Evolutionary conservation across 2,329 filamentous ascomycete species (phyloP), one percentile per base, ranked within the genome.

Genomic region (Aspergillus fijiensis): DNA sequence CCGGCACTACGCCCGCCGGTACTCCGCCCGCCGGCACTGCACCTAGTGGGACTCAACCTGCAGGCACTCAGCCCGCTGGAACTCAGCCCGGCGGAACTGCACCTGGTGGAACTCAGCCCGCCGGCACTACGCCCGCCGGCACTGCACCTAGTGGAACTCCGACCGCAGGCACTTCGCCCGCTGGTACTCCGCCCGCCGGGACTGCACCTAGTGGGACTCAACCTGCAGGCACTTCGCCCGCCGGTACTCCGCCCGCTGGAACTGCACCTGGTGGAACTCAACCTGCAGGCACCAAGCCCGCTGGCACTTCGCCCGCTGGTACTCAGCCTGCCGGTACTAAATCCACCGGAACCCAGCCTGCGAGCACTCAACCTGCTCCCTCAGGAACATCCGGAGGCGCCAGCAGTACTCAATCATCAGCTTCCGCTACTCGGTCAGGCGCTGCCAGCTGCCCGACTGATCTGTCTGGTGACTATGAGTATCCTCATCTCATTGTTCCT

Each of bases 401-500:
- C 21, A 39, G 50, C 33, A 58, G 64, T 10, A 31, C 56, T n/a
- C 61, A 65, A 47, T 51, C 67, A 50, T 59, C 66, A 42, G 56
- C 45, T 21, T 57, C 60, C 52, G 42, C 55, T 47, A 60, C 59
- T 12, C 61, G 58, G 27, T 60, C 62, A 9, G 52, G 66, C 33
- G 57, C 60, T 33, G 63, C 64, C 52, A 65, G 65, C 66, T 84
- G 83, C 69, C 79, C 80, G 45, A 75, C 79, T 35, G 69, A 79
- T 49, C 73, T 85, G 53, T 70, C 74, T 9, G 79, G 79, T 7
- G 68, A 77, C 48, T 86, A 79, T 66, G 78, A 85, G 69, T 86
- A 79, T 73, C 87, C 87, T 10, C 84, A 88, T 67, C 77, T 89
- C 58, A 88, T 90, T 68, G 73, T 89, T 33, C 83, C 85, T 5